A percentile compares a stretch with the other conserved stretches of the same genome.
phyloP scores from a whole-genome alignment of 179 eudicot genomes.

The Drosera spatulata region DNA sequence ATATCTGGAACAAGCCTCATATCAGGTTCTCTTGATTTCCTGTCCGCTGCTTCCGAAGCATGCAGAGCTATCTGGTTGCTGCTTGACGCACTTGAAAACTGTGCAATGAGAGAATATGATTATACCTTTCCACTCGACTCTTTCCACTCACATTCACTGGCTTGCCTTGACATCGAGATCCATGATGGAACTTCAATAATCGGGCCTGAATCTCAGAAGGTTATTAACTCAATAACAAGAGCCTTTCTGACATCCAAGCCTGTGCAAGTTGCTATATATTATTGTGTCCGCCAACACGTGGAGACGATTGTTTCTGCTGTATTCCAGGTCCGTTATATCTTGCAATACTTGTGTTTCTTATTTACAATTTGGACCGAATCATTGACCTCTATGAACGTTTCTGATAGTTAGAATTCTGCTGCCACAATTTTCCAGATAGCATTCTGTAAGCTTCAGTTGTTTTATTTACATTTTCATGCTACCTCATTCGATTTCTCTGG shows the following conservation, averaged over 20 bases:
- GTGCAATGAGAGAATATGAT: constrained; percentile 29
- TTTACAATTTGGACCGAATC: background rate
- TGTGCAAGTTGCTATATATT: constrained; percentile 68
- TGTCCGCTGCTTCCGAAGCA: constrained; percentile 86
- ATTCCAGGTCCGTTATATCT: constrained; percentile 51
- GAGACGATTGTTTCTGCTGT: constrained; percentile 56
- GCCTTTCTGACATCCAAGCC: constrained; percentile 68
- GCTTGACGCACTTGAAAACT: constrained; percentile 55
- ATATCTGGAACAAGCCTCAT: constrained; percentile 75
- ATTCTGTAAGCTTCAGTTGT: too few relatives aligned
- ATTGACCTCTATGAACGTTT: background rate
- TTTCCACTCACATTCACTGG: constrained; percentile 47
- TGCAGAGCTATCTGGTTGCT: constrained; percentile 82
- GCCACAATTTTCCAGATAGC: too few relatives aligned
- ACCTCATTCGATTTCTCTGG: too few relatives aligned
- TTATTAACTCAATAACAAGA: constrained; percentile 48
- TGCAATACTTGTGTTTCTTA: background rate
- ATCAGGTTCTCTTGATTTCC: constrained; percentile 71
- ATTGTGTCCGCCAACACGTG: constrained; percentile 75
- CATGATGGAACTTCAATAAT: constrained; percentile 28
- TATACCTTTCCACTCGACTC: constrained; percentile 52
- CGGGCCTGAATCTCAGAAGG: constrained; percentile 43
- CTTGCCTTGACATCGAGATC: constrained; percentile 43
- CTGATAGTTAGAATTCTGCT: background rate
- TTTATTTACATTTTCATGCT: too few relatives aligned